Percentiles rank a stretch among this genome's conserved stretches.
Evolutionary conservation across 164 flowering plant genomes (phyloP).

Genomic region (Chimonanthus praecox): DNA sequence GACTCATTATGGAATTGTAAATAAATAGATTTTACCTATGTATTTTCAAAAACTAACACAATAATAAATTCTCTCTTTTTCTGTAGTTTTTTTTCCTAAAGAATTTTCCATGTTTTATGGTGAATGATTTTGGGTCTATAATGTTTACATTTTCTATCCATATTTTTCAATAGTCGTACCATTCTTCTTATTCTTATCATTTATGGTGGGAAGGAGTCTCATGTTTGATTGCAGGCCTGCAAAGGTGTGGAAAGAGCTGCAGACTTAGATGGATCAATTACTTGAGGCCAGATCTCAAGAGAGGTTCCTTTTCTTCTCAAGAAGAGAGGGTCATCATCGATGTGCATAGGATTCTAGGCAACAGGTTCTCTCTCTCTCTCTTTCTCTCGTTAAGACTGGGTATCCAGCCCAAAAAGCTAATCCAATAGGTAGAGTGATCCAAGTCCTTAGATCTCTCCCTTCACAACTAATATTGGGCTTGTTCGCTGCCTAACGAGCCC

Average conservation of each 20-base stretch:
- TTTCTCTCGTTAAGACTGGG: background rate
- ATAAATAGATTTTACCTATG: too few species aligned
- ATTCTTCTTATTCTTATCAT: background rate
- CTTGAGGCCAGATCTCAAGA: slow-evolving; percentile 39
- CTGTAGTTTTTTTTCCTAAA: too few species aligned
- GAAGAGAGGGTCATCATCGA: slow-evolving; percentile 39
- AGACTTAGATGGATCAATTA: slow-evolving; percentile 45
- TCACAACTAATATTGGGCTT: too few species aligned
- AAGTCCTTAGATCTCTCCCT: too few species aligned
- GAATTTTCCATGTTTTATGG: too few species aligned
- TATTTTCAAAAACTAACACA: too few species aligned
- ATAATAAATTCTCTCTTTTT: too few species aligned
- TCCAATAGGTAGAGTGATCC: too few species aligned
- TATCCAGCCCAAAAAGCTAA: too few species aligned
- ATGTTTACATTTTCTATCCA: background rate
- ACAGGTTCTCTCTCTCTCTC: slow-evolving; percentile 18
- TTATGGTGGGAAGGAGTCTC: background rate
- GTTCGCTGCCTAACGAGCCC: too few species aligned
- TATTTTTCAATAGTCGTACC: background rate
- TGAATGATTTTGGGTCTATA: too few species aligned
- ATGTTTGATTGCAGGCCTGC: slow-evolving; percentile 24
- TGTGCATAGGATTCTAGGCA: slow-evolving; percentile 40
- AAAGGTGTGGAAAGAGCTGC: slow-evolving; percentile 48
- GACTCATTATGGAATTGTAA: too few species aligned
- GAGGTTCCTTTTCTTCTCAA: slow-evolving; percentile 37